A percentile compares a stretch with the other conserved stretches of the same genome.
phyloP scores from a whole-genome alignment of 139 green algal genomes.

The Trebouxia sp. region DNA sequence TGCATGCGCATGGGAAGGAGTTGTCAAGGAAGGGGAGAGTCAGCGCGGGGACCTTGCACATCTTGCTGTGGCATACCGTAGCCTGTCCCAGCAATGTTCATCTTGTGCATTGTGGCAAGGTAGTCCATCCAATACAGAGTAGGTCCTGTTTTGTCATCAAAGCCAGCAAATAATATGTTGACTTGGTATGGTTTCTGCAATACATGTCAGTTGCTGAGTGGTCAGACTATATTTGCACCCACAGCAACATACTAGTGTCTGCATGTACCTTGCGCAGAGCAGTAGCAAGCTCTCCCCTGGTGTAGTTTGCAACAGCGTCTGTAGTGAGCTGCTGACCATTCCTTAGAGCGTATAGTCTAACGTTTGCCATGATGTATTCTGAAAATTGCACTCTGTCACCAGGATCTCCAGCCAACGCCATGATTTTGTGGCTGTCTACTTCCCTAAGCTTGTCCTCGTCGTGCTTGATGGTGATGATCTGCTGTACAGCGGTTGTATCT shows the following conservation, averaged over 20 bases:
- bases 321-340: constrained; percentile 86
- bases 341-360: constrained; percentile 88
- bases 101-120: constrained; percentile 94
- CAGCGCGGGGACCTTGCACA: not conserved
- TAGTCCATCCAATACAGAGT: constrained; percentile 98
- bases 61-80: constrained; percentile 77
- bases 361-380: constrained; percentile 90
- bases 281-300: constrained; percentile 89
- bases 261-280: constrained; percentile 80
- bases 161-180: constrained; percentile 96
- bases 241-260: no score
- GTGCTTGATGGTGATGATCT: constrained; percentile 97
- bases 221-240: not conserved
- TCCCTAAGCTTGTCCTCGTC: constrained; percentile 86
- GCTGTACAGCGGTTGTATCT: constrained; percentile 85
- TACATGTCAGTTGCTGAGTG: not conserved
- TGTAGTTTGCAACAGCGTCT: constrained; percentile 90
- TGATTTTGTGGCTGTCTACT: constrained; percentile 86
- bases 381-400: constrained; percentile 61
- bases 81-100: constrained; percentile 95
- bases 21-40: not conserved
- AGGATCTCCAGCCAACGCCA: constrained; percentile 71
- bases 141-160: constrained; percentile 80
- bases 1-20: constrained; percentile 29
- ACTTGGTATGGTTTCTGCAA: constrained; percentile 87